Base-by-base conservation (phyloP, 2,329 filamentous ascomycete species). In the Zelopaecilomyces penicillatus region DNA sequence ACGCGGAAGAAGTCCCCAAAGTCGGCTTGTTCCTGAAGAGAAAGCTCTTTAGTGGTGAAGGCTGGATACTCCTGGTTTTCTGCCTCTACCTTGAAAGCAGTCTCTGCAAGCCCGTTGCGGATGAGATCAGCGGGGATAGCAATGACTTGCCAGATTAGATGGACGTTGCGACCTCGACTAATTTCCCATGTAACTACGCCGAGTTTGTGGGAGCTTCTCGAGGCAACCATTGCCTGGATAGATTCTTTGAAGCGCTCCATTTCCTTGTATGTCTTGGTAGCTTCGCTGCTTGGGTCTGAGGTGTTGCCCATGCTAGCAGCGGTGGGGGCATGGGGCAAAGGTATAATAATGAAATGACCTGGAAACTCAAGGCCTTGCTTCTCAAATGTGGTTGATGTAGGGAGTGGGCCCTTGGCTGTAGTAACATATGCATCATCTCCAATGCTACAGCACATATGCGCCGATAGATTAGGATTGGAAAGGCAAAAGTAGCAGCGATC, bases 401-500 rank as follows among this genome's bases (percentile, higher is more conserved):
- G 83, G 1, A 98, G 73, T 5, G 93, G 90, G 0, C 93, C 93
- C 63, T 95, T 96, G 47, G 93, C 88, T 27, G 85, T 93, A 29
- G 93, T 95, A 44, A 97, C 67, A 63, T 97, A 97, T 43, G 82
- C 76, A 48, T 95, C 85, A 12, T 89, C 82, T 43, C 87, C 93
- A 51, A 98, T 91, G 28, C 85, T 89, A 52, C 85, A 85, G 56
- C 96, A 84, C 65, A 98, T 85, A 65, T 98, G 91, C 1, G 83
- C 84, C 42, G 86, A 85, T 37, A 93, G 71, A 49, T 84, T 85
- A 5, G 85, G 80, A 62, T 95, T 96, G 5, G 87, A 90, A 8
- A 98, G 75, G 61, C 93, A 98, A 70, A 98, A 97, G 71, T 93
- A 98, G 67, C 93, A 98, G 57, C 84, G 77, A 42, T 83, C 82